phyloP scores from a whole-genome alignment of 495 filamentous ascomycete species.

The Penicillium robsamsonii region DNA sequence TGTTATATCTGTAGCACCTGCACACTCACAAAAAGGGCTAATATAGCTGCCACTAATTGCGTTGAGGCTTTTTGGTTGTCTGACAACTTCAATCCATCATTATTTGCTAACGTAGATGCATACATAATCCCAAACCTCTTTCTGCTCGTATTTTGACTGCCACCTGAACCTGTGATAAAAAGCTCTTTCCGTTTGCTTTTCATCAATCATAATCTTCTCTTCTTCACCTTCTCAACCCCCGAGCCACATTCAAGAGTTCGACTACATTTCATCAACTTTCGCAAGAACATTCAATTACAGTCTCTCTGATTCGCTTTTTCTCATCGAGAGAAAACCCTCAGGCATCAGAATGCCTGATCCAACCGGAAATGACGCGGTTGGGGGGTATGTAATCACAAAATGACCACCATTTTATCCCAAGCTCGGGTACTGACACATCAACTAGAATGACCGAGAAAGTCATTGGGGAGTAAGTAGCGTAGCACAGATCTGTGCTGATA shows the following conservation, averaged over 20 bases:
- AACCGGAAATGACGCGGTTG: constrained; percentile 5
- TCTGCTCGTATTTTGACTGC: background rate
- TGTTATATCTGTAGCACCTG: background rate
- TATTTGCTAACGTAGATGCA: background rate
- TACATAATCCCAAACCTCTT: background rate
- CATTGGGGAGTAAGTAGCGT: constrained; percentile 20
- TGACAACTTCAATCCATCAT: background rate
- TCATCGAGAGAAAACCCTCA: background rate
- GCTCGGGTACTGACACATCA: background rate
- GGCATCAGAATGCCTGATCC: background rate
- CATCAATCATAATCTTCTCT: background rate
- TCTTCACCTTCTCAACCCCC: background rate
- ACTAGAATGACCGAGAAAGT: constrained; percentile 21
- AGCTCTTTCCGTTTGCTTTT: background rate
- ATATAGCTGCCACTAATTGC: background rate
- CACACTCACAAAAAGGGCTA: background rate
- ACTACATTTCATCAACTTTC: background rate
- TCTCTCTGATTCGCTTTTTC: background rate
- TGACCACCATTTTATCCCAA: background rate
- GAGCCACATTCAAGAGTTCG: background rate
- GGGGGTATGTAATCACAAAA: constrained; percentile 8
- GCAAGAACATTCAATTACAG: background rate
- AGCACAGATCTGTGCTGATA: background rate
- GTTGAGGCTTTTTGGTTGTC: constrained; percentile 3
- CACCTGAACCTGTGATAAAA: background rate